A percentile compares a stretch with the other conserved stretches of the same genome.
Conservation (phyloP, 2,329 filamentous ascomycete genomes). For the Colletotrichum simmondsii region DNA sequence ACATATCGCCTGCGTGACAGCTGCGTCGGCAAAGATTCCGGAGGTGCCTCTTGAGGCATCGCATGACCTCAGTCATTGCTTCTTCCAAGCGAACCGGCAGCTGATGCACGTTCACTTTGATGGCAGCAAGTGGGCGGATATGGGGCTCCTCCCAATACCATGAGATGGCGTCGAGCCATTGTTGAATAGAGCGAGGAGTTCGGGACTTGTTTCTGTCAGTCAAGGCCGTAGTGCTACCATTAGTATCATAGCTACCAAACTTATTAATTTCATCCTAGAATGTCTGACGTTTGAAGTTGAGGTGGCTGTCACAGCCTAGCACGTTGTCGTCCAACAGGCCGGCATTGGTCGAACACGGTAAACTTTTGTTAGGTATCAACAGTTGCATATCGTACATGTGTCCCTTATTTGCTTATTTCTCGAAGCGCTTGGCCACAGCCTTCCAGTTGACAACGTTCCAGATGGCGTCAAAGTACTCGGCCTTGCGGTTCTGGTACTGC, state of each 20-base stretch:
- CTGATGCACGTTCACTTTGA: conserved; percentile 31
- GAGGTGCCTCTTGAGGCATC: conserved; percentile 12
- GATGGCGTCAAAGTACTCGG: conserved; percentile 91
- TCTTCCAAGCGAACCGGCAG: conserved; percentile 20
- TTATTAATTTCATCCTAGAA: not conserved
- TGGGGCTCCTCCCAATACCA: conserved; percentile 17
- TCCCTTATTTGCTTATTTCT: conserved; percentile 48
- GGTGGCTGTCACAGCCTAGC: not conserved
- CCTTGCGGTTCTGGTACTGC: conserved; percentile 97
- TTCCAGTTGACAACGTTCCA: conserved; percentile 99
- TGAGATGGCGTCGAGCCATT: not conserved
- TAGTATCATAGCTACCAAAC: not conserved
- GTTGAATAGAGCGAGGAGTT: not conserved
- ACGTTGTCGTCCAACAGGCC: not conserved
- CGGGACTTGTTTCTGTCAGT: not conserved
- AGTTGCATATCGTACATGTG: conserved; percentile 26
- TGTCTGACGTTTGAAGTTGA: not conserved
- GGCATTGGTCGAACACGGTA: not conserved
- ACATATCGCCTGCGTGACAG: conserved; percentile 31
- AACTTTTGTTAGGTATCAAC: conserved; percentile 25
- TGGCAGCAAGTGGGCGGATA: conserved; percentile 18
- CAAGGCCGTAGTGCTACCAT: not conserved
- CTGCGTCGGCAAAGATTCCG: conserved; percentile 2
- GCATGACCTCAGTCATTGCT: conserved; percentile 31
- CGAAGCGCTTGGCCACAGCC: conserved; percentile 82